A percentile compares a stretch with the other conserved stretches of the same genome.
Evolutionary conservation across 257 asterid genomes (phyloP).

Genomic region (Apocynum venetum): DNA sequence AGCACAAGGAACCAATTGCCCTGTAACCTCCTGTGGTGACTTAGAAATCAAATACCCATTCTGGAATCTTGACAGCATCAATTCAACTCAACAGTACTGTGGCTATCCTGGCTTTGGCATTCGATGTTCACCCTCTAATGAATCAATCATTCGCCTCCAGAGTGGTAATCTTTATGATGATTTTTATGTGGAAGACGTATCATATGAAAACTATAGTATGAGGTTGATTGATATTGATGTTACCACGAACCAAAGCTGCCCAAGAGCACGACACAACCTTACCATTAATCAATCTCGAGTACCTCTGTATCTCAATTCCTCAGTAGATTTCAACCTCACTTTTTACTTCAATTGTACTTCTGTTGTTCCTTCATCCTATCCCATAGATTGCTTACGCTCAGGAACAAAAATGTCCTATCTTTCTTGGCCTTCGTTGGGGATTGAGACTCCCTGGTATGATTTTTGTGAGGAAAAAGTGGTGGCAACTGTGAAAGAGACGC

Average conservation of each 20-base stretch:
- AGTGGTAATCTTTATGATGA: neutral
- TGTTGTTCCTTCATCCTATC: neutral
- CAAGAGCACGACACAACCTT: conserved; percentile 21
- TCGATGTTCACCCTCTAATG: neutral
- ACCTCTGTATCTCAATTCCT: neutral
- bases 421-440: neutral
- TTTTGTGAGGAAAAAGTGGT: conserved; percentile 24
- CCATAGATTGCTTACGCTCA: conserved; percentile 13
- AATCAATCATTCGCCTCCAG: neutral
- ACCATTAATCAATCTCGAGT: neutral
- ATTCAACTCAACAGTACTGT: conserved; percentile 5
- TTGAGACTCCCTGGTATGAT: neutral
- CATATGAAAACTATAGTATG: neutral
- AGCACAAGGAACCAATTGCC: neutral
- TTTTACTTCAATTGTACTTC: conserved; percentile 24
- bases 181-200: conserved; percentile 12
- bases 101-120: conserved; percentile 31
- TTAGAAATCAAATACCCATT: conserved; percentile 23
- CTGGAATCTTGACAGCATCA: neutral
- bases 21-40: neutral
- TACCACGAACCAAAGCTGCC: neutral
- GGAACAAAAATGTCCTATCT: neutral
- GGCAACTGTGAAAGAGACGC: conserved; percentile 6
- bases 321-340: conserved; percentile 1
- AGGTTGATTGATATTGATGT: conserved; percentile 11